phyloP scores from a whole-genome alignment of 768 basidiomycete genomes.

The Mycena maculata region DNA sequence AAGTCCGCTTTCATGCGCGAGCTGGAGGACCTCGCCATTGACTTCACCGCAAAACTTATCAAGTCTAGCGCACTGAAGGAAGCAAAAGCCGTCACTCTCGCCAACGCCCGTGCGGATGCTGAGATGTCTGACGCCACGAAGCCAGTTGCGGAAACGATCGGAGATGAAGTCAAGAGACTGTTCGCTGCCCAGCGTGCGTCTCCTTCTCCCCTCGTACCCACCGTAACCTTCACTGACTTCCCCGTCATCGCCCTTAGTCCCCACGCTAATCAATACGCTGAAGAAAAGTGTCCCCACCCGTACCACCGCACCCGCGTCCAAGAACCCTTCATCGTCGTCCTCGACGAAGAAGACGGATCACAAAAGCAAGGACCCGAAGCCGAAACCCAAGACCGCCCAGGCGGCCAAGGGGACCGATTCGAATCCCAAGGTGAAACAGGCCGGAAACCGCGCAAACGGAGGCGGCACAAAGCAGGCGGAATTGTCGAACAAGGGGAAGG shows the following conservation, averaged over 20 bases:
- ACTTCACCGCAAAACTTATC: neutral
- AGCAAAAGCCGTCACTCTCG: neutral
- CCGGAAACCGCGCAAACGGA: neutral
- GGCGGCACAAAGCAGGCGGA: neutral
- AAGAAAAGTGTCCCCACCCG: neutral
- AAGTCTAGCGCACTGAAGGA: neutral
- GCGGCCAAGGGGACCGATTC: neutral
- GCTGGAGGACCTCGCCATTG: neutral
- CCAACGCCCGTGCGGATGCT: neutral
- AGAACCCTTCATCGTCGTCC: neutral
- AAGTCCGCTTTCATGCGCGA: neutral
- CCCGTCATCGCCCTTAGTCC: neutral
- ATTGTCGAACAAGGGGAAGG: neutral
- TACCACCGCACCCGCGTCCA: neutral
- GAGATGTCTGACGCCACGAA: slow-evolving; percentile 3
- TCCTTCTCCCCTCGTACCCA: neutral
- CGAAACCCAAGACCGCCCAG: neutral
- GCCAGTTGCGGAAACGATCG: neutral
- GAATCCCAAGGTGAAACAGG: neutral
- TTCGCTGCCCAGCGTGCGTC: neutral
- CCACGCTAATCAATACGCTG: neutral
- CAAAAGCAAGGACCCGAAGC: neutral
- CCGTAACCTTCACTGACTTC: neutral
- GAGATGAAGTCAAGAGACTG: neutral
- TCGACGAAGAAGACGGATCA: neutral